Percentiles rank a stretch among this genome's conserved stretches.
Evolutionary conservation across 208 protist species (phyloP).

Genomic region (Leishmania lainsoni): DNA sequence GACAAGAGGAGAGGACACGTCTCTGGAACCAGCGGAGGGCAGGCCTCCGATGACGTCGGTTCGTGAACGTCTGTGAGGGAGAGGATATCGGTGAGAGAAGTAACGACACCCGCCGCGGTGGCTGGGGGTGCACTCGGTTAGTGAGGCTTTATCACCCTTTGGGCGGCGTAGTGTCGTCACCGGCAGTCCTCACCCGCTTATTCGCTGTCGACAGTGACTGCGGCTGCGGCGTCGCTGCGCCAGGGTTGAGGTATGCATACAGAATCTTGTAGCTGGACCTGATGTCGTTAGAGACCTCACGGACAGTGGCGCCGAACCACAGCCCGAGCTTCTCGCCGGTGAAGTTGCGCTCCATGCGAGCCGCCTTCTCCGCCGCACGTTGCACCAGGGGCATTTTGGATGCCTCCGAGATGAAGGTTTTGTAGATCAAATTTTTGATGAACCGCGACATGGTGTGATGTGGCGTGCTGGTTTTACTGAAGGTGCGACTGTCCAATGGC

Average conservation of each 20-base stretch:
- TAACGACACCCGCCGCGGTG: neutral
- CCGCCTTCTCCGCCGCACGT: constrained; percentile 52
- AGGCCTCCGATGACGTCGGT: neutral
- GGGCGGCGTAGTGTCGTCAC: neutral
- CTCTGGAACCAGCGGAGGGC: neutral
- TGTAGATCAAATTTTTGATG: constrained; percentile 8
- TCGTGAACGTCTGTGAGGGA: neutral
- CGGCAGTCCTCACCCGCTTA: neutral
- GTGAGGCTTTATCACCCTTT: neutral
- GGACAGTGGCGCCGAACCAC: constrained; percentile 54
- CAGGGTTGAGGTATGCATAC: constrained; percentile 4
- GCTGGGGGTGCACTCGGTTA: neutral
- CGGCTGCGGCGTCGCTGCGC: neutral
- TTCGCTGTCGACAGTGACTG: neutral
- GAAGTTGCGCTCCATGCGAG: constrained; percentile 38
- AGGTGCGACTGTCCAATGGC: too few relatives aligned
- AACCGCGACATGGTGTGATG: constrained; percentile 11
- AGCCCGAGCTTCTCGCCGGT: constrained; percentile 46
- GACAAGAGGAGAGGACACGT: neutral
- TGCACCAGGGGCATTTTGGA: constrained; percentile 44
- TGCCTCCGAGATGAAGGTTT: constrained; percentile 33
- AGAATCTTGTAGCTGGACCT: constrained; percentile 18
- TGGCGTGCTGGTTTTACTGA: neutral
- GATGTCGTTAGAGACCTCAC: constrained; percentile 60
- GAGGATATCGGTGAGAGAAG: neutral